Base-by-base conservation (phyloP, 164 flowering plant species). In the Tetracentron sinense region DNA sequence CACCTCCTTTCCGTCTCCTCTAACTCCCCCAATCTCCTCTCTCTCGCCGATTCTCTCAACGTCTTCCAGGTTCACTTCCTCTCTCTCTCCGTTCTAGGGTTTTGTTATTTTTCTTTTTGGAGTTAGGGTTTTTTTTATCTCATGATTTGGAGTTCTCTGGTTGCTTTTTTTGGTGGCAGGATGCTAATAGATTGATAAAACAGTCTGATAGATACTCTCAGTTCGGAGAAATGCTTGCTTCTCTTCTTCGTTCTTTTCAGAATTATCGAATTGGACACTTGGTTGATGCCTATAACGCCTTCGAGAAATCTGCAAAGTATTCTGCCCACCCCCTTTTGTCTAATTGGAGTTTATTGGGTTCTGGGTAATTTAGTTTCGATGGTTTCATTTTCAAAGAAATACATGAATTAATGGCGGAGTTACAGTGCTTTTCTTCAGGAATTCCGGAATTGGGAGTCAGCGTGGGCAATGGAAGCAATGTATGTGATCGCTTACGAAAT, bases 391-490 rank as follows among this genome's bases (percentile, higher is more conserved):
- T 38, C 5, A 0, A 20, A 46, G 28, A 21, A 23, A 16, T 31
- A 23, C 54, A 48, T n/a, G 28, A 47, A 26, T 58, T 65, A 56
- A 58, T 73, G 58, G 20, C 61, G 64, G 60, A 44, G 17, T 54
- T 73, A 1, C 83, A 95, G 99, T 81, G 96, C 90, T 23, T 92
- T 95, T 71, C 72, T 88, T 60, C 99, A 83, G 84, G 98, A 95
- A 68, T 92, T 95, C 63, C 79, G 99, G 55, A 87, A 85, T 62
- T 95, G 98, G 98, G 99, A 95, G 52, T 85, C 98, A 0, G 92
- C 89, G 0, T 95, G 99, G 99, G 99, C 97, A 12, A 74, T 90
- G 85, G 96, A 92, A 58, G 84, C 97, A 4, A 46, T 92, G 31
- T 84, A 81, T 72, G 85, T 82, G 1, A 49, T 95, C 63, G 85